Conservation (phyloP, 805 yeast genomes). For the Wickerhamiella brachini region DNA sequence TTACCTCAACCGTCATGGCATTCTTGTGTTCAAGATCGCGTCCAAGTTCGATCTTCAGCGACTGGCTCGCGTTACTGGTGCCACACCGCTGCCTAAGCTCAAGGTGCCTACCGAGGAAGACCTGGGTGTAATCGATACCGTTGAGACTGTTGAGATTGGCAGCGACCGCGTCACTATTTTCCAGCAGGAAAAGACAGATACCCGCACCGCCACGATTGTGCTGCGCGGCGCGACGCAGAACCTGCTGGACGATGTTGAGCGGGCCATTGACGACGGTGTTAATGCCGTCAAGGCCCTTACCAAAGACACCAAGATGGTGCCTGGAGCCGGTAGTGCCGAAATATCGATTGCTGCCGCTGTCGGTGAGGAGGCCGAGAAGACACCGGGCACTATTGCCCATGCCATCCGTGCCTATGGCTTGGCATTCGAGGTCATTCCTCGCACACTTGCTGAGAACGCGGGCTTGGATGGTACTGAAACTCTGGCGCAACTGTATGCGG, state of each 20-base stretch:
- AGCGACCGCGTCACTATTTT: constrained; percentile 94
- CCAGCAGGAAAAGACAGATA: constrained; percentile 44
- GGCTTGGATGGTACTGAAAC: constrained; percentile 85
- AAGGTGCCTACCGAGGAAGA: constrained; percentile 95
- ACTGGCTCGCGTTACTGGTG: constrained; percentile 91
- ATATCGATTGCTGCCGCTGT: constrained; percentile 71
- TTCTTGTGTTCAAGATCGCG: constrained; percentile 77
- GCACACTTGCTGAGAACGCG: constrained; percentile 85
- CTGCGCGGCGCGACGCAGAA: constrained; percentile 95
- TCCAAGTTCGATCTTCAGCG: constrained; percentile 91
- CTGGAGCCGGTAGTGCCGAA: constrained; percentile 96
- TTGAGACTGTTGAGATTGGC: constrained; percentile 88
- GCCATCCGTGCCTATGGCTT: constrained; percentile 90
- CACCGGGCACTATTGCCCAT: constrained; percentile 84
- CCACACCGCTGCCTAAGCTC: constrained; percentile 84
- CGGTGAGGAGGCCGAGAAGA: constrained; percentile 77
- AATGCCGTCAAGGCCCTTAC: constrained; percentile 79
- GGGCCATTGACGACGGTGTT: constrained; percentile 96
- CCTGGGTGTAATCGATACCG: constrained; percentile 74
- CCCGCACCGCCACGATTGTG: constrained; percentile 85
- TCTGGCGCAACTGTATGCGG: constrained; percentile 78
- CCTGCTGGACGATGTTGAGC: constrained; percentile 83
- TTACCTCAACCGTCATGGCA: constrained; percentile 74
- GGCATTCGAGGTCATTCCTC: constrained; percentile 89
- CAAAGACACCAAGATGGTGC: constrained; percentile 65